Base-by-base conservation (phyloP, 2,329 filamentous ascomycete species). In the Trichoderma sp. region DNA sequence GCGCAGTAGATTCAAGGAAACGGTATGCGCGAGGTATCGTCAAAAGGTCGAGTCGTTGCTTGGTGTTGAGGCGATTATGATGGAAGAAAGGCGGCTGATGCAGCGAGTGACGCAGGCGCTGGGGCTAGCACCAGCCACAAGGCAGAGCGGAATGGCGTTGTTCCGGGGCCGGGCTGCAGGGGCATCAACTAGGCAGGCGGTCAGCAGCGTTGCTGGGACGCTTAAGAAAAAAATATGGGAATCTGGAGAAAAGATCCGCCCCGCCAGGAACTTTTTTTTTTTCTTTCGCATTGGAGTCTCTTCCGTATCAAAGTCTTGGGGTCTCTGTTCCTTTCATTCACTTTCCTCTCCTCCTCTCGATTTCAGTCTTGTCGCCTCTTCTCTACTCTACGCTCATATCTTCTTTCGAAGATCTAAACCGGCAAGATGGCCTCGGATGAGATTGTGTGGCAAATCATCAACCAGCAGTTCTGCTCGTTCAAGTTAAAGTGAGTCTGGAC, bases 401-500 rank as follows among this genome's bases (percentile, higher is more conserved):
- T 39, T 3, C 34, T 12, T 52, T 54, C 24, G 19, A 1, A 9
- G 7, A 30, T 0, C 48, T 24, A 24, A 24, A 24, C 21, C 12
- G 21, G 39, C 73, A 79, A 66, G 65, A 96, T 95, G 91, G 88
- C 91, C 66, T 96, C 92, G 68, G 94, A 98, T 83, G 94, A 98
- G 79, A 96, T 98, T 70, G 90, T 98, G 69, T 99, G 95, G 95
- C 89, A 93, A 77, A 91, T 97, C 65, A 97, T 97, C 71, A 96
- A 96, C 79, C 91, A 95, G 79, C 91, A 94, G 75, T 96, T 95
- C 77, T 98, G 95, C 82, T 89, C 90, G 59, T 98, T 93, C 83
- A 97, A 97, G 76, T 83, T 98, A 71, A 97, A 96, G 88, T 92
- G 80, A 71, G 86, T 72, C 21, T 7, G 56, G 43, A 21, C 19